Conservation (phyloP, 2,329 filamentous ascomycete genomes). For the Penicillium sp. region DNA sequence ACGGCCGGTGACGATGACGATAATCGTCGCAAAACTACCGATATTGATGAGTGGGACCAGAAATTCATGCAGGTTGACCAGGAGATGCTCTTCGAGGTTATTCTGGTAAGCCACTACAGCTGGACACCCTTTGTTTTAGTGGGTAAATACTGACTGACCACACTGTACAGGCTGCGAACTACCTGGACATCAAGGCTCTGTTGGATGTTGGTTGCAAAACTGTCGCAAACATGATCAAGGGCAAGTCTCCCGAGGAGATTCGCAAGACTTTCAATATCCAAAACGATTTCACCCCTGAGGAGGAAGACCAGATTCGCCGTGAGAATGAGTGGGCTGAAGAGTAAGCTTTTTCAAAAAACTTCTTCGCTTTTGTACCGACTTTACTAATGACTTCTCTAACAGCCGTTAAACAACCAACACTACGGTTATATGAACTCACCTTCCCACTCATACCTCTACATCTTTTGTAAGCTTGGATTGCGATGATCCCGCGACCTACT, state of each 20-base stretch:
- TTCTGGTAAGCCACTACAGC: constrained; percentile 64
- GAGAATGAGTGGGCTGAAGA: constrained; percentile 94
- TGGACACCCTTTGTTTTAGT: not conserved
- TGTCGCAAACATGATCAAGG: constrained; percentile 99
- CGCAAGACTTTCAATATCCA: constrained; percentile 99
- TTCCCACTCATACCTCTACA: not conserved
- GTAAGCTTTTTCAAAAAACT: constrained; percentile 36
- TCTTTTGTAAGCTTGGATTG: not conserved
- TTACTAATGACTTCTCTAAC: not conserved
- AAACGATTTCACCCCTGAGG: constrained; percentile 98
- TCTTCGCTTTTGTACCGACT: not conserved
- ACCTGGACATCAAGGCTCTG: constrained; percentile 97
- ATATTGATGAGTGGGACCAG: constrained; percentile 99
- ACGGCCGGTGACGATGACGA: constrained; percentile 82
- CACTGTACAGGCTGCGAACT: constrained; percentile 77
- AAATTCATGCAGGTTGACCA: constrained; percentile 99
- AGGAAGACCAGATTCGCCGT: constrained; percentile 94
- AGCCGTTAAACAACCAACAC: not conserved
- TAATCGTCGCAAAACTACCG: constrained; percentile 94
- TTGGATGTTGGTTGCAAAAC: constrained; percentile 99
- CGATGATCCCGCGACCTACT: not conserved
- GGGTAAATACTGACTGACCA: constrained; percentile 2
- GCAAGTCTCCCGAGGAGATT: constrained; percentile 98
- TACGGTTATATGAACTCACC: not conserved
- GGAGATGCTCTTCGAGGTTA: constrained; percentile 99